Evolutionary conservation across 495 filamentous ascomycete species (phyloP).

Genomic region (Penicilliopsis zonata): DNA sequence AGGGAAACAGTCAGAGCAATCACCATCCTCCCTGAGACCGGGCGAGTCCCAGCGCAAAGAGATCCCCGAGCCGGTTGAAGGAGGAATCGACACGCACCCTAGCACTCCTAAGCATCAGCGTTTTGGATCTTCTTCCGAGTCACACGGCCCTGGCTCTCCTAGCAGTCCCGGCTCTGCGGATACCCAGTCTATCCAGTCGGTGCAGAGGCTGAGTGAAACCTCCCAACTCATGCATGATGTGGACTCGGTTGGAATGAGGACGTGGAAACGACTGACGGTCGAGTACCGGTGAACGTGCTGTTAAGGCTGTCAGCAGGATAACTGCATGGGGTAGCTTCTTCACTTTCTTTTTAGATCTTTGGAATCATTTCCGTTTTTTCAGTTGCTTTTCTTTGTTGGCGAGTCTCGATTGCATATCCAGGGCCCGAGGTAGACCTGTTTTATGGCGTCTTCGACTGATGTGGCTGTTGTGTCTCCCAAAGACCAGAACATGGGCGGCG

Average conservation of each 20-base stretch:
- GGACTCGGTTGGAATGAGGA: slow-evolving; percentile 19
- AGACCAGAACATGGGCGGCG: too few species aligned
- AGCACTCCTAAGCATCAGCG: background rate
- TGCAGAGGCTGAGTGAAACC: slow-evolving; percentile 7
- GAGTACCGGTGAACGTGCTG: slow-evolving; percentile 20
- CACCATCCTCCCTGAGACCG: background rate
- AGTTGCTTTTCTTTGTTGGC: background rate
- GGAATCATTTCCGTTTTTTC: slow-evolving; percentile 1
- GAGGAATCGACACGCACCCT: background rate
- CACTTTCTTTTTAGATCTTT: background rate
- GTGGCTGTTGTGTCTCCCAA: background rate
- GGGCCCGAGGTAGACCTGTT: too few species aligned
- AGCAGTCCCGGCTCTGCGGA: background rate
- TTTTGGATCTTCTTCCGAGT: background rate
- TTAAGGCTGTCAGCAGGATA: background rate
- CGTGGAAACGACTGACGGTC: slow-evolving; percentile 21
- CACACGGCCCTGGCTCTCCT: background rate
- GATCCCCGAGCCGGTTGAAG: background rate
- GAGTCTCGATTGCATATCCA: too few species aligned
- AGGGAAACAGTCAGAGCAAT: background rate
- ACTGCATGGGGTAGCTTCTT: background rate
- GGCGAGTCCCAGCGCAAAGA: background rate
- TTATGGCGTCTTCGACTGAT: background rate
- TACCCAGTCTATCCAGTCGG: slow-evolving; percentile 8
- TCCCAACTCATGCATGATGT: slow-evolving; percentile 11